Evolutionary conservation across 208 protist genomes (phyloP).

Genomic region (Acanthamoeba lenticulata): DNA sequence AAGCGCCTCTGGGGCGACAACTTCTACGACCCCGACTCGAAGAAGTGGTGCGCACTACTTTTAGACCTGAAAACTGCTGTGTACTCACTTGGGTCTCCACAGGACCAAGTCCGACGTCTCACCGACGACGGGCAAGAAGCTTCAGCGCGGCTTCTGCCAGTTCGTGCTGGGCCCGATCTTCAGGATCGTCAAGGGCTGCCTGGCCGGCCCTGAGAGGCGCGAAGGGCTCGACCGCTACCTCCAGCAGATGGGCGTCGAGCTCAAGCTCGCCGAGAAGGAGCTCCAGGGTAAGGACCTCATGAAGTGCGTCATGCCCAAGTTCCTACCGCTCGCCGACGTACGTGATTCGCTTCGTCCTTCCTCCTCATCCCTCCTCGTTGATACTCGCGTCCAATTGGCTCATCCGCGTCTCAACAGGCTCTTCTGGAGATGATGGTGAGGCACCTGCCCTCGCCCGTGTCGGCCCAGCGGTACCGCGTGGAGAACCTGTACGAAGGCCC

Average conservation of each 20-base stretch:
- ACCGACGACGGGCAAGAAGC: slow-evolving; percentile 75
- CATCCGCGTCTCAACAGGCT: not conserved
- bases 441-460: slow-evolving; percentile 97
- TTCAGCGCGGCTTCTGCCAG: slow-evolving; percentile 94
- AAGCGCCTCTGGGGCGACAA: slow-evolving; percentile 98
- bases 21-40: slow-evolving; percentile 95
- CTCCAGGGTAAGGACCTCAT: slow-evolving; percentile 94
- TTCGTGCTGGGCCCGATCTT: slow-evolving; percentile 98
- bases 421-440: slow-evolving; percentile 99
- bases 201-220: not conserved
- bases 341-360: not conserved
- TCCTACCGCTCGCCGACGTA: not conserved
- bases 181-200: slow-evolving; percentile 91
- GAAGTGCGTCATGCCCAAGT: slow-evolving; percentile 97
- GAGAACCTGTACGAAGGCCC: slow-evolving; percentile 98
- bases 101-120: not conserved
- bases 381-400: not conserved
- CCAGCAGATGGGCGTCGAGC: slow-evolving; percentile 95
- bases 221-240: slow-evolving; percentile 65
- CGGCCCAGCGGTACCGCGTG: slow-evolving; percentile 96
- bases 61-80: no score
- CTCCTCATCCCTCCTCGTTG: not conserved
- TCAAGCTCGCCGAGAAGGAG: slow-evolving; percentile 92
- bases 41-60: slow-evolving; percentile 90
- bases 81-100: not conserved